A percentile compares a stretch with the other conserved stretches of the same genome.
These are phyloP conservation scores for Candida vartiovaarae DNA, from an alignment of 805 yeast genomes.

Conservation along the genomic window DNA sequence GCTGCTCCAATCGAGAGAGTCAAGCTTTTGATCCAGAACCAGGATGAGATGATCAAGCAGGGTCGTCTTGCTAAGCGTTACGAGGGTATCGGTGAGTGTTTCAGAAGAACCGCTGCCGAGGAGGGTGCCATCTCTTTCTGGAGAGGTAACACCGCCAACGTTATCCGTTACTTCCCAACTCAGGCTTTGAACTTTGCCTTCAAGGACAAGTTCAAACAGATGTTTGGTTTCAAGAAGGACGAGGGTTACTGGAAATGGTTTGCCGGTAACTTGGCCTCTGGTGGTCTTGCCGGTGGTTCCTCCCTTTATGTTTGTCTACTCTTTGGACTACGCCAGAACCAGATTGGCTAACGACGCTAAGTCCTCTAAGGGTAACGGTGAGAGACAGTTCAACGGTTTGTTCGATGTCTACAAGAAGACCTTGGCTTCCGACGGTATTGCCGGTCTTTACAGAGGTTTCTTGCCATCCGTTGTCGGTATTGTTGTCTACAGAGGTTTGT, in stretches of 20 bases:
- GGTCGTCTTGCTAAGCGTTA: constrained; percentile 85
- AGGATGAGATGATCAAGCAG: constrained; percentile 97
- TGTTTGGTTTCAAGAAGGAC: constrained; percentile 96
- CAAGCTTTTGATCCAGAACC: constrained; percentile 93
- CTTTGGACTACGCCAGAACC: constrained; percentile 97
- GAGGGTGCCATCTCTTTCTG: constrained; percentile 94
- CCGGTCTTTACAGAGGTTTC: constrained; percentile 99
- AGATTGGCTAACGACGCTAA: constrained; percentile 98
- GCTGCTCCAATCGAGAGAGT: constrained; percentile 98
- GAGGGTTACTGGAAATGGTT: constrained; percentile 92
- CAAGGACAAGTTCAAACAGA: constrained; percentile 93
- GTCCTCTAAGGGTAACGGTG: constrained; percentile 72
- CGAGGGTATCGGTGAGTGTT: constrained; percentile 89
- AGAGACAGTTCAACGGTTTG: constrained; percentile 95
- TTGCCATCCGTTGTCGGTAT: constrained; percentile 97
- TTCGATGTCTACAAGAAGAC: constrained; percentile 95
- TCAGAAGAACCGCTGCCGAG: constrained; percentile 88
- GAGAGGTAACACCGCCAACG: constrained; percentile 99
- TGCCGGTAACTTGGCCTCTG: constrained; percentile 97
- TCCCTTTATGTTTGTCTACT: constrained; percentile 90
- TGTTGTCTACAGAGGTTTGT: constrained; percentile 97
- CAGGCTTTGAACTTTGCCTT: constrained; percentile 98
- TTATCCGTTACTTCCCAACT: constrained; percentile 98
- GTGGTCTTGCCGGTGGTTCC: constrained; percentile 98
- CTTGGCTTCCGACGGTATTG: constrained; percentile 90